Evolutionary conservation across 2,329 filamentous ascomycete species (phyloP).

Genomic region (Botryotinia convoluta): DNA sequence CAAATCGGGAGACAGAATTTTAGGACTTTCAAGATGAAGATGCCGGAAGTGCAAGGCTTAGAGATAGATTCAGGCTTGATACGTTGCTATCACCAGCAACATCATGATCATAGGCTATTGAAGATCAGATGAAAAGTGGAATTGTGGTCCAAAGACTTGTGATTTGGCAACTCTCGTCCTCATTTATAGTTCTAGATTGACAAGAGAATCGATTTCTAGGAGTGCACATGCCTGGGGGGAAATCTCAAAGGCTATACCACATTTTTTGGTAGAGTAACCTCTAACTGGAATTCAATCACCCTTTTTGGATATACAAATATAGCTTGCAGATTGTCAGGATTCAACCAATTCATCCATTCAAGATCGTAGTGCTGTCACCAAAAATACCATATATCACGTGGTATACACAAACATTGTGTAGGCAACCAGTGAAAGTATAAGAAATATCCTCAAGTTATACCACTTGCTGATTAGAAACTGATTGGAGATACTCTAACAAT

Average conservation of each 20-base stretch:
- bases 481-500: no score
- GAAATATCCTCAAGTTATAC: not conserved
- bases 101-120: not conserved
- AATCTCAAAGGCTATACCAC: not conserved
- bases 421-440: not conserved
- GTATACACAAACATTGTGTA: not conserved
- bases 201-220: no score
- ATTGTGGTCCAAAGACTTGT: not conserved
- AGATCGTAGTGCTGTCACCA: not conserved
- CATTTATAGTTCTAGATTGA: not conserved
- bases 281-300: not conserved
- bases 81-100: not conserved
- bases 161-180: not conserved
- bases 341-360: not conserved
- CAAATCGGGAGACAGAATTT: not conserved
- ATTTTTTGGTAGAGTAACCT: not conserved
- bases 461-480: not conserved
- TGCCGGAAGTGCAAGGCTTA: not conserved
- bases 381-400: not conserved
- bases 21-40: not conserved
- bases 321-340: not conserved
- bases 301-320: accelerated
- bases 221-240: not conserved
- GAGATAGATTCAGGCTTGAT: not conserved
- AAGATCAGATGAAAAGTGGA: not conserved